These are phyloP conservation scores for Chaetomiaceae sp. DNA, from an alignment of 2,329 filamentous ascomycete genomes.

Conservation along the genomic window DNA sequence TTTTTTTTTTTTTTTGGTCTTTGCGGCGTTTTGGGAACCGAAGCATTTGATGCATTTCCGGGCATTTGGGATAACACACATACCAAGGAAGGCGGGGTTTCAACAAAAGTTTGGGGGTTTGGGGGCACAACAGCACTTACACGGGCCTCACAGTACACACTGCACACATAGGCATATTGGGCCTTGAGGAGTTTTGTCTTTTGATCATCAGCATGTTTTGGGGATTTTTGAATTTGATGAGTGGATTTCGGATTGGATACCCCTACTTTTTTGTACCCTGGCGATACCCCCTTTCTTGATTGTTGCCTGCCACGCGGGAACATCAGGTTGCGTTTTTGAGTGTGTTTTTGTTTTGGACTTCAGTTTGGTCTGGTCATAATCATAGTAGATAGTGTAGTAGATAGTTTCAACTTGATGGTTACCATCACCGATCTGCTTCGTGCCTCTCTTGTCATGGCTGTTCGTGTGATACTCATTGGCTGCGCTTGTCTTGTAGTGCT, in stretches of 20 bases:
- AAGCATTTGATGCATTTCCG: neutral
- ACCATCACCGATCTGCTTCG: neutral
- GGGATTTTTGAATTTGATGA: neutral
- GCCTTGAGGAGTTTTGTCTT: neutral
- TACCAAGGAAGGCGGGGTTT: too few relatives aligned
- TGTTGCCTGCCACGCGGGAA: too few relatives aligned
- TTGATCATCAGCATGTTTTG: neutral
- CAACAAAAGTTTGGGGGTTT: neutral
- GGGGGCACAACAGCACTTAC: neutral
- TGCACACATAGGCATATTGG: neutral
- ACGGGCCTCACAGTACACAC: too few relatives aligned
- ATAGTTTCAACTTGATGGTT: constrained; percentile 4
- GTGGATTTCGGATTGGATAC: constrained; percentile 4
- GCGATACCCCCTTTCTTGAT: constrained; percentile 3
- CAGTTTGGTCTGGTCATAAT: neutral
- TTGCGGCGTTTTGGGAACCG: neutral
- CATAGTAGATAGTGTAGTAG: constrained; percentile 7
- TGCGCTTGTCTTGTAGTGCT: too few relatives aligned
- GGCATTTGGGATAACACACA: neutral
- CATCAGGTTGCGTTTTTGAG: too few relatives aligned
- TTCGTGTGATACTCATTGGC: neutral
- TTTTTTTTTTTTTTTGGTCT: neutral
- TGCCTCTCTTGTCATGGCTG: neutral
- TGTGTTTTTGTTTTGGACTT: too few relatives aligned
- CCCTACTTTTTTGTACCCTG: constrained; percentile 5